Base-by-base conservation (phyloP, 2,329 filamentous ascomycete genomes). In the Acephala macrosclerotiorum region DNA sequence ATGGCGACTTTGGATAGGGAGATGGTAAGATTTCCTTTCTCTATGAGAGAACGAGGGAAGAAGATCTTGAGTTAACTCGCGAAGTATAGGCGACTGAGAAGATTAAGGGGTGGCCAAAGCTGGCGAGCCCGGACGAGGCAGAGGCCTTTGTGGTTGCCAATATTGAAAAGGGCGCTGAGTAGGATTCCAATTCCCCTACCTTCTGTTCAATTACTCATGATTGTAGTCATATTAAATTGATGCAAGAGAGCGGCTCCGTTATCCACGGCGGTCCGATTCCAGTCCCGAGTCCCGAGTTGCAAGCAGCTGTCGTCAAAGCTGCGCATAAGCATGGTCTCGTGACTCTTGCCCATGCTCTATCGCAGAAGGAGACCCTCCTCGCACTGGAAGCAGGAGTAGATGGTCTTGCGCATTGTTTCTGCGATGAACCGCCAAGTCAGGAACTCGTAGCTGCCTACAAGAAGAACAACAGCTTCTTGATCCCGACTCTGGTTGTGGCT, bases 221-320 rank as follows among this genome's bases (percentile, higher is more conserved):
- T 12, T 14, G n/a, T 6, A 61, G 60, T 65, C 84, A 84, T 73
- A 82, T 84, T 71, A 85, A 85, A 69, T 72, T 85, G 57, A 83
- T 85, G 78, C 81, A 85, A 67, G 83, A 85, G 68, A 67, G 70
- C 4, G 36, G 63, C 12, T 38, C 63, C 2, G 38, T 25, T 3
- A 42, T 64, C 29, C 22, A 40, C 3, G 42, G 26, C 7, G 20
- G 20, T 16, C 33, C 45, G 1, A 42, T 63, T 9, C 61, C 61
- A 8, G 75, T 80, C 38, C 82, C 83, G 0, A 76, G 78, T 0
- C 63, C 81, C 4, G 77, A 80, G 53, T 75, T 86, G 4, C 83
- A 85, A 66, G 78, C 74, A 58, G 78, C 77, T 3, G 76, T 85
- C 22, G 76, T 85, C 40, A 73, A 77, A 5, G 78, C 80, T 4